Evolutionary conservation across 345 rosid species (phyloP).

Genomic region (Boechera retrofracta): DNA sequence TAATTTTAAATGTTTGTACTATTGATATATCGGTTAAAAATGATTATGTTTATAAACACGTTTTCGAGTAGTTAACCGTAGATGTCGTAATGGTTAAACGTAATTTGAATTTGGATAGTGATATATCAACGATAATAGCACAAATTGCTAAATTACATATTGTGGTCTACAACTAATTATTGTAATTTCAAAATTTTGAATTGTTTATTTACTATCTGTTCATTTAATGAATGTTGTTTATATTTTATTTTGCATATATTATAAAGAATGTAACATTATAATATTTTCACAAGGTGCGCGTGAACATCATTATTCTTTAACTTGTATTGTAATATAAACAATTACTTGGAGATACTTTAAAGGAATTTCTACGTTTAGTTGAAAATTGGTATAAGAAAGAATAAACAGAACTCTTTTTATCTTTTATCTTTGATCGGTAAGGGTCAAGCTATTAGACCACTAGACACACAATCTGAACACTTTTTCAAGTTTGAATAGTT

Average conservation of each 20-base stretch:
- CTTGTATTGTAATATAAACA: constrained; percentile 29
- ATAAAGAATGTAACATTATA: background rate
- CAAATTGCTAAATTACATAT: background rate
- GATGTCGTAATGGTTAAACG: background rate
- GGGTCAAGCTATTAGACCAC: background rate
- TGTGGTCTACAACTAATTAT: background rate
- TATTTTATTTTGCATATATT: background rate
- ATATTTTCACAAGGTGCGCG: constrained; percentile 6
- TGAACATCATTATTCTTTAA: constrained; percentile 6
- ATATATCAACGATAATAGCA: background rate
- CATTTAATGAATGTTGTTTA: background rate
- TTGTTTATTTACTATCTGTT: background rate
- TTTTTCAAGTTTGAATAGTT: background rate
- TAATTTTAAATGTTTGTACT: background rate
- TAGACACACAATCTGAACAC: background rate
- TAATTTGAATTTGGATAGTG: background rate
- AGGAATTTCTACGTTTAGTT: background rate
- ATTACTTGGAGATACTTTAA: constrained; percentile 6
- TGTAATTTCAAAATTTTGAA: background rate
- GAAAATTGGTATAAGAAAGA: background rate
- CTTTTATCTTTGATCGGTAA: background rate
- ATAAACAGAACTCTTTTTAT: background rate
- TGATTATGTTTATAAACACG: background rate
- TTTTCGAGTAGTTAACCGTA: background rate
- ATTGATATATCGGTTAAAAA: background rate